Conservation (phyloP, 148 eudicot genomes). For the Vaccinium myrtillus region DNA sequence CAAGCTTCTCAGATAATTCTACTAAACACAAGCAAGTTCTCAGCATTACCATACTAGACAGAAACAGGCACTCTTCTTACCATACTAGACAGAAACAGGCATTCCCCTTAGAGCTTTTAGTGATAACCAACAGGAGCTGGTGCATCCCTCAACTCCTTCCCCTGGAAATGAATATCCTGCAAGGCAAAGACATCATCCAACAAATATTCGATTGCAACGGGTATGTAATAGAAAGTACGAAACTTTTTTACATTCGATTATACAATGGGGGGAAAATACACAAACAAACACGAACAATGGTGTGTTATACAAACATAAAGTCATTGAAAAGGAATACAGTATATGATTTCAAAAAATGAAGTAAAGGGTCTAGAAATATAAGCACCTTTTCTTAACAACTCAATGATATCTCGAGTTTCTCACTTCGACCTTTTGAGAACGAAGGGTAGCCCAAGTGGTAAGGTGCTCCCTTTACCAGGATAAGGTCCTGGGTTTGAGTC, state of each 20-base stretch:
- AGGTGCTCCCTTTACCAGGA: too few relatives aligned
- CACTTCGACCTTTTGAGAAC: too few relatives aligned
- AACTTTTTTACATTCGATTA: too few relatives aligned
- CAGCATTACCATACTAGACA: neutral
- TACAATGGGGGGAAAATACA: neutral
- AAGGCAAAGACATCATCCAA: neutral
- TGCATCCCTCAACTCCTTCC: conserved; percentile 64
- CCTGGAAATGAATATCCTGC: conserved; percentile 83
- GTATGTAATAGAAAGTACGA: neutral
- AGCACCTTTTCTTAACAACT: too few relatives aligned
- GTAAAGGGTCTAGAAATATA: too few relatives aligned
- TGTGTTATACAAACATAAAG: neutral
- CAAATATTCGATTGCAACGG: neutral
- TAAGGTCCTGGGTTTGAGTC: too few relatives aligned
- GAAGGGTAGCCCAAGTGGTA: too few relatives aligned
- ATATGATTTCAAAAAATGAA: too few relatives aligned
- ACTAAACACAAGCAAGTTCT: neutral
- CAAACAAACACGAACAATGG: neutral
- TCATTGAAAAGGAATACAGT: neutral
- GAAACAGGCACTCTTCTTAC: neutral
- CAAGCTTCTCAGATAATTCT: neutral
- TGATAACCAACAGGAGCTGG: conserved; percentile 85
- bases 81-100: neutral
- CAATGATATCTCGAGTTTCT: too few relatives aligned
- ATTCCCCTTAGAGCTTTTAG: conserved; percentile 18